These are phyloP conservation scores for Debaryomyces udenii DNA, from an alignment of 1,139 yeast genomes.

Conservation along the genomic window DNA sequence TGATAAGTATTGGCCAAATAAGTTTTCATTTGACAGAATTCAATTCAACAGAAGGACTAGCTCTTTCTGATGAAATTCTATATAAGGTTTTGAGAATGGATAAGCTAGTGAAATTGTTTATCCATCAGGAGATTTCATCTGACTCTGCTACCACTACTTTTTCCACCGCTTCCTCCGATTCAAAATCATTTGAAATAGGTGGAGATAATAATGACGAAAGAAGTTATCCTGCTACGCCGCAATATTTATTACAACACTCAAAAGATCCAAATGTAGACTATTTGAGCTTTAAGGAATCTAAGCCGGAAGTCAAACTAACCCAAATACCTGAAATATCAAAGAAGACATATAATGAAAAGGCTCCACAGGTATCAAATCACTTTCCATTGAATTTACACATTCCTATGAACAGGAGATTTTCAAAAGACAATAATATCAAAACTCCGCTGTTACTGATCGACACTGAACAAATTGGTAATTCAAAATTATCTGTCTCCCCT, in stretches of 20 bases:
- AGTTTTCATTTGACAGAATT: conserved; percentile 74
- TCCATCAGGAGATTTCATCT: conserved; percentile 45
- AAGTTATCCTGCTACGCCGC: conserved; percentile 62
- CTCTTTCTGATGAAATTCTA: conserved; percentile 54
- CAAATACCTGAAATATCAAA: conserved; percentile 15
- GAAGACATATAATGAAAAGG: conserved; percentile 1
- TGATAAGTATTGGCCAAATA: conserved; percentile 43
- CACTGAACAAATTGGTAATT: conserved; percentile 21
- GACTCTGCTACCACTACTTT: conserved; percentile 36
- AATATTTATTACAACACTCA: conserved; percentile 49
- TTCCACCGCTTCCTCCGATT: conserved; percentile 50
- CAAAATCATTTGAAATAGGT: conserved; percentile 50
- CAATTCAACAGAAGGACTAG: conserved; percentile 63
- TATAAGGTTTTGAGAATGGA: conserved; percentile 33
- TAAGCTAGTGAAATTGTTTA: conserved; percentile 44
- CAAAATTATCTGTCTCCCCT: conserved; percentile 16
- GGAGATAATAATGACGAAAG: conserved; percentile 43
- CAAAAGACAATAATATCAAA: conserved; percentile 17
- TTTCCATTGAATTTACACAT: conserved; percentile 28
- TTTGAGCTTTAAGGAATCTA: conserved; percentile 61
- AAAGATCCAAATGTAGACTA: conserved; percentile 53
- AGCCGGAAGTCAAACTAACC: conserved; percentile 20
- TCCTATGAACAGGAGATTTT: conserved; percentile 22
- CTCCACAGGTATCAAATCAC: conserved; percentile 13
- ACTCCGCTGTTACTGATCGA: conserved; percentile 34